Conservation (phyloP, 345 rosid genomes). For the Populus ilicifolia region DNA sequence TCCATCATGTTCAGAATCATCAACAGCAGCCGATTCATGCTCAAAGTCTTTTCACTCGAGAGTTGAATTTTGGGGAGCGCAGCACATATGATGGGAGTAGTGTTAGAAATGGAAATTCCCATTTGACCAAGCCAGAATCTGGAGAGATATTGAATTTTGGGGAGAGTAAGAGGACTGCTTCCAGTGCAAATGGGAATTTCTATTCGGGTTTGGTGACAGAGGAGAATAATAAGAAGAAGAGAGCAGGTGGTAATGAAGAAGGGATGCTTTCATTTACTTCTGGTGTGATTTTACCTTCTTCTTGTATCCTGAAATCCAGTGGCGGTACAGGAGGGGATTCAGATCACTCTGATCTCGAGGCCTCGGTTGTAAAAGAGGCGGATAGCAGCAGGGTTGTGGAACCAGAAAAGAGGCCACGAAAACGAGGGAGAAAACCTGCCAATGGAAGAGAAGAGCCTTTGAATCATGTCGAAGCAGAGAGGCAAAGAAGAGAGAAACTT, state of each 20-base stretch:
- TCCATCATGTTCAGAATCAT: conserved; percentile 29
- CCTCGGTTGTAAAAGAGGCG: conserved; percentile 69
- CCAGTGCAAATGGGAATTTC: conserved; percentile 42
- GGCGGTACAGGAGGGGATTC: conserved; percentile 65
- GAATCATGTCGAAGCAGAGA: conserved; percentile 97
- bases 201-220: conserved; percentile 41
- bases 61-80: conserved; percentile 67
- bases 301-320: conserved; percentile 48
- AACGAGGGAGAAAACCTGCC: conserved; percentile 93
- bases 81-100: conserved; percentile 40
- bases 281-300: conserved; percentile 56
- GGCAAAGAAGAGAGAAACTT: conserved; percentile 96
- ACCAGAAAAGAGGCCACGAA: conserved; percentile 77
- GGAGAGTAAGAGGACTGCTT: conserved; percentile 57
- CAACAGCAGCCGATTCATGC: conserved; percentile 31
- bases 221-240: conserved; percentile 69
- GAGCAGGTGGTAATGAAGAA: conserved; percentile 66
- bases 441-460: conserved; percentile 94
- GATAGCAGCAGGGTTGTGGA: conserved; percentile 60
- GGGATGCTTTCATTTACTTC: conserved; percentile 82
- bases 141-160: conserved; percentile 78
- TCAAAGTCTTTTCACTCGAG: conserved; percentile 43
- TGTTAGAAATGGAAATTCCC: conserved; percentile 43
- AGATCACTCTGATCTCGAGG: conserved; percentile 91
- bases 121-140: conserved; percentile 58